Conservation (phyloP, 2,329 filamentous ascomycete genomes). For the Coniosporium tulheliwenetii region DNA sequence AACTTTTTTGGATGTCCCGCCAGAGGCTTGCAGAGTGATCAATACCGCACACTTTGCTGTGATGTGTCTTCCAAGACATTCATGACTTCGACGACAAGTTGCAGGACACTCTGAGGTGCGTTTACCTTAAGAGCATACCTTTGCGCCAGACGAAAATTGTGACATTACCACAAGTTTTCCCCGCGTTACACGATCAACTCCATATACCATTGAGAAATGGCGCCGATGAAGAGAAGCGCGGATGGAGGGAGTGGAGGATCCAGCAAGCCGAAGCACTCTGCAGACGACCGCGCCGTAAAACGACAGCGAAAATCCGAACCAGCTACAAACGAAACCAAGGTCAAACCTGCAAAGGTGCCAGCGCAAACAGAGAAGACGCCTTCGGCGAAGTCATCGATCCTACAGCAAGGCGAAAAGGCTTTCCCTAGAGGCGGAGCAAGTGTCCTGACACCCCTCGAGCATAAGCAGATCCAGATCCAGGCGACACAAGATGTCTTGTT, state of each 20-base stretch:
- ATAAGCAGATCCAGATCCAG: slow-evolving; percentile 91
- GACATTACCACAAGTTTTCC: too few species aligned
- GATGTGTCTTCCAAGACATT: too few species aligned
- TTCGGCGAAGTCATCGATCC: slow-evolving; percentile 24
- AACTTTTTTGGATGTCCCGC: too few species aligned
- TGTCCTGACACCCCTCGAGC: slow-evolving; percentile 79
- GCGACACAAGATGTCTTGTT: slow-evolving; percentile 84
- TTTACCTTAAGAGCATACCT: too few species aligned
- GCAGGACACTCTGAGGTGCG: too few species aligned
- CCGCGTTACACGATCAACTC: too few species aligned
- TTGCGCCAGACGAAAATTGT: too few species aligned
- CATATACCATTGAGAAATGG: slow-evolving; percentile 15
- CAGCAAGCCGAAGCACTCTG: slow-evolving; percentile 7
- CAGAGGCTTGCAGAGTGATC: too few species aligned
- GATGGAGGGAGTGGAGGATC: slow-evolving; percentile 11
- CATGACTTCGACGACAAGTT: too few species aligned
- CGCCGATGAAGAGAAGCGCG: slow-evolving; percentile 29
- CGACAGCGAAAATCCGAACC: slow-evolving; percentile 17
- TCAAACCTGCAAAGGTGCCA: slow-evolving; percentile 11
- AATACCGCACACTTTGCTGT: too few species aligned
- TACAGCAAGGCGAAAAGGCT: slow-evolving; percentile 66
- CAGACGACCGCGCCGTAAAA: not conserved
- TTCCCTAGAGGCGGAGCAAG: slow-evolving; percentile 90
- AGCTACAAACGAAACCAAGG: slow-evolving; percentile 8
- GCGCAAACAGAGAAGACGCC: not conserved